Base-by-base conservation (phyloP, 805 yeast species). In the Hemisphaericaspora nanyangensis region DNA sequence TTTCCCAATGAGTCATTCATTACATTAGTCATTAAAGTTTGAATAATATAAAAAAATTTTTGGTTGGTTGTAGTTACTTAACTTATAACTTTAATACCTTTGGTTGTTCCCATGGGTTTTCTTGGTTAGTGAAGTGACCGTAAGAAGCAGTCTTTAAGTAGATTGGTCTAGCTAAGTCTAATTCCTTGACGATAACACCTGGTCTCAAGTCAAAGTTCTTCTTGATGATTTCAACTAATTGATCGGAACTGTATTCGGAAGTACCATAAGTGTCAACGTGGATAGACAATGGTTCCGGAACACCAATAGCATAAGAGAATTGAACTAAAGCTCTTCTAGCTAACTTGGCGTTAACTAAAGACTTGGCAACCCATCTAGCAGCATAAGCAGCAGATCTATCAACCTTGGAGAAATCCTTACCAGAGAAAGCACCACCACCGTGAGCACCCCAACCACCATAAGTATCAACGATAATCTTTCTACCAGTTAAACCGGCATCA, bases 361-460 rank as follows among this genome's bases (percentile, higher is more conserved):
- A 93, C 79, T 93, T 93, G 68, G 99, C 99, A 59, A 93, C 97
- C 99, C 99, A 93, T 79, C 99, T 89, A 58, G 99, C 99, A 61
- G 99, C 97, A 68, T 93, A 93, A 54, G 99, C 99, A 65, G 99
- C 99, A 51, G 98, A 91, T 77, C 99, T 87, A 73, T 93, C 99
- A 62, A 93, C 99, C 80, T 93, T 93, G 68, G 97, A 88, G 86
- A 87, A 93, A 74, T 93, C 99, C 80, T 93, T 93, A 72, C 99
- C 99, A 50, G 96, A 85, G 89, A 93, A 93, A 51, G 99, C 99
- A 79, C 99, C 99, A 79, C 99, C 99, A 75, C 99, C 99, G 79
- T 93, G 99, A 62, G 99, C 98, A 74, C 99, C 97, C 95, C 99
- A 95, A 62, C 99, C 99, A 77, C 99, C 99, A 76, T 93, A 93